These are phyloP conservation scores for Ilyonectria destructans DNA, from an alignment of 2,329 filamentous ascomycete genomes.

Conservation along the genomic window DNA sequence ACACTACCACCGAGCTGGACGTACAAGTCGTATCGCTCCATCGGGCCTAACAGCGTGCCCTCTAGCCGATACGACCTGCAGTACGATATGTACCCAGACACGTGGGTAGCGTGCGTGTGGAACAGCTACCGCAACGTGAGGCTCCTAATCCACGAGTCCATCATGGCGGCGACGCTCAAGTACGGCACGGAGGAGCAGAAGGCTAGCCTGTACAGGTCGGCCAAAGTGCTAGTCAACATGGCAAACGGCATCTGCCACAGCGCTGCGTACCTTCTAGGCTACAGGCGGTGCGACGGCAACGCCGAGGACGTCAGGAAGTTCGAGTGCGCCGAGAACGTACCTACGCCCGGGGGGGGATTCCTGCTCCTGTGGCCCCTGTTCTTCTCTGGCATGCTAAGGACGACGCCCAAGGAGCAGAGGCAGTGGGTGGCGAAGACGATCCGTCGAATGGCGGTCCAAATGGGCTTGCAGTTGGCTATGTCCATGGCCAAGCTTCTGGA, in stretches of 20 bases:
- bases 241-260: conserved; percentile 41
- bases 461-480: conserved; percentile 41
- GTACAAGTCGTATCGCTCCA: conserved; percentile 33
- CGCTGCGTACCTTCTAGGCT: conserved; percentile 38
- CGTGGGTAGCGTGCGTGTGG: conserved; percentile 42
- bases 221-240: conserved; percentile 26
- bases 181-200: conserved; percentile 29
- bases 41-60: conserved; percentile 19
- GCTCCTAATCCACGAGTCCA: conserved; percentile 40
- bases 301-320: not conserved
- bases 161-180: conserved; percentile 35
- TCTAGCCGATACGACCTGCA: conserved; percentile 30
- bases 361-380: conserved; percentile 42
- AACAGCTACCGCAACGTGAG: conserved; percentile 42
- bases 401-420: conserved; percentile 30
- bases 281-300: conserved; percentile 1
- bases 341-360: conserved; percentile 33
- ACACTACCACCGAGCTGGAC: conserved; percentile 26
- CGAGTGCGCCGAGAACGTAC: not conserved
- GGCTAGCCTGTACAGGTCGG: conserved; percentile 25
- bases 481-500: conserved; percentile 41
- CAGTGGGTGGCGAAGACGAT: conserved; percentile 37
- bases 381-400: conserved; percentile 37
- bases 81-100: conserved; percentile 36
- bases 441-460: conserved; percentile 34